Evolutionary conservation across 768 basidiomycete genomes (phyloP).

Genomic region (Brasilioporus rufonigricans): DNA sequence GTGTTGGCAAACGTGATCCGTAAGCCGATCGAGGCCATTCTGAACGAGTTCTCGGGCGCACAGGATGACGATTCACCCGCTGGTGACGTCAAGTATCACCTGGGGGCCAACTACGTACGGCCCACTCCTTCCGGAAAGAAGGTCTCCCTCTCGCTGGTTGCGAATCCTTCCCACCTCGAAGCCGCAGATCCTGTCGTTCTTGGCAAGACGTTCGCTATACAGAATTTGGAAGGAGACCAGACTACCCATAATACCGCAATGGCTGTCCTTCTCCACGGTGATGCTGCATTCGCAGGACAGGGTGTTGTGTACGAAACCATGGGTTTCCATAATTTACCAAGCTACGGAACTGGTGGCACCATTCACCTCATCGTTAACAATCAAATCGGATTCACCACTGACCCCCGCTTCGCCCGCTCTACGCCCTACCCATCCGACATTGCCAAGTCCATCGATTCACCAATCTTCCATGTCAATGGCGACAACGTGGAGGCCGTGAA

Average conservation of each 20-base stretch:
- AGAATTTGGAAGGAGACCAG: slow-evolving; percentile 91
- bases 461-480: slow-evolving; percentile 99
- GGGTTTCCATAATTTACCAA: slow-evolving; percentile 94
- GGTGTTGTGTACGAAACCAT: slow-evolving; percentile 99
- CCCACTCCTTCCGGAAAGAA: slow-evolving; percentile 98
- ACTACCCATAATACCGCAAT: slow-evolving; percentile 79
- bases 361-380: slow-evolving; percentile 99
- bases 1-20: slow-evolving; percentile 98
- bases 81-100: slow-evolving; percentile 98
- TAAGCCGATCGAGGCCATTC: slow-evolving; percentile 96
- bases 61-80: slow-evolving; percentile 75
- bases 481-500: slow-evolving; percentile 98
- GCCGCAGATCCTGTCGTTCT: slow-evolving; percentile 98
- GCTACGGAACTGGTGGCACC: slow-evolving; percentile 96
- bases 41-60: slow-evolving; percentile 91
- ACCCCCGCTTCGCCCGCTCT: slow-evolving; percentile 95
- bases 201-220: slow-evolving; percentile 96
- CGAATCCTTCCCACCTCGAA: slow-evolving; percentile 98
- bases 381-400: slow-evolving; percentile 99
- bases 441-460: slow-evolving; percentile 96
- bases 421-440: slow-evolving; percentile 98
- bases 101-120: slow-evolving; percentile 97
- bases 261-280: slow-evolving; percentile 94
- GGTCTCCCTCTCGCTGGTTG: slow-evolving; percentile 94
- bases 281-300: slow-evolving; percentile 98